A percentile compares a stretch with the other conserved stretches of the same genome.
Conservation (phyloP, 306 rosid genomes). For the Hylodesmum podocarpum region DNA sequence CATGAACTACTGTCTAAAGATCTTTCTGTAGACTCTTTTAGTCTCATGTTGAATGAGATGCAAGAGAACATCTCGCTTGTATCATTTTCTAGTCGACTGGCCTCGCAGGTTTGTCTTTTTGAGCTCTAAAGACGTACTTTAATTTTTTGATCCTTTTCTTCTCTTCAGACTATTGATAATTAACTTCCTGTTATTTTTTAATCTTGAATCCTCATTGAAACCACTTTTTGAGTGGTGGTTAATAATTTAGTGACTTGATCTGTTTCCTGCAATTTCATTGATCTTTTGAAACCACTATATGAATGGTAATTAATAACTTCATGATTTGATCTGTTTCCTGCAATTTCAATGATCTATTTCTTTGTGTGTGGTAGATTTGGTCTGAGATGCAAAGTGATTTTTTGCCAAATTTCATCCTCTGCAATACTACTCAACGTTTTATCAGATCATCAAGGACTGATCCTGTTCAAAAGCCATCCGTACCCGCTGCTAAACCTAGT, state of each 20-base stretch:
- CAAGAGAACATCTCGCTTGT: conserved; percentile 95
- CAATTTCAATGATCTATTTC: conserved; percentile 31
- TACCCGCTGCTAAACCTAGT: conserved; percentile 91
- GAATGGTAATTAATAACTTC: conserved; percentile 22
- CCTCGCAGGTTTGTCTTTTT: conserved; percentile 80
- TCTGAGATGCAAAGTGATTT: conserved; percentile 97
- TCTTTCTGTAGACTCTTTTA: conserved; percentile 80
- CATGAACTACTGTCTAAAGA: conserved; percentile 82
- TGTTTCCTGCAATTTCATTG: conserved; percentile 30
- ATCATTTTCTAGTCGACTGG: conserved; percentile 93
- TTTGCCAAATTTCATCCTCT: conserved; percentile 87
- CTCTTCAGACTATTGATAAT: not conserved
- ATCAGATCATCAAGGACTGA: conserved; percentile 74
- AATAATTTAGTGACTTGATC: conserved; percentile 19
- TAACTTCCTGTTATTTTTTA: not conserved
- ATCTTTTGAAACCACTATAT: conserved; percentile 23
- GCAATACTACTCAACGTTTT: conserved; percentile 96
- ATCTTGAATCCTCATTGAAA: not conserved
- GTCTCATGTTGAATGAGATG: conserved; percentile 92
- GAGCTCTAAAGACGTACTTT: conserved; percentile 20
- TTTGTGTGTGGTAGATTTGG: conserved; percentile 73
- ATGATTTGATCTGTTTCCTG: conserved; percentile 16
- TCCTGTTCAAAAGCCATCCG: conserved; percentile 95
- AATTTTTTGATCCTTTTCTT: conserved; percentile 23
- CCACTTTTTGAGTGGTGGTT: conserved; percentile 15